A percentile compares a stretch with the other conserved stretches of the same genome.
phyloP scores from a whole-genome alignment of 2,329 filamentous ascomycete genomes.

The Sporothrix variecibatus region DNA sequence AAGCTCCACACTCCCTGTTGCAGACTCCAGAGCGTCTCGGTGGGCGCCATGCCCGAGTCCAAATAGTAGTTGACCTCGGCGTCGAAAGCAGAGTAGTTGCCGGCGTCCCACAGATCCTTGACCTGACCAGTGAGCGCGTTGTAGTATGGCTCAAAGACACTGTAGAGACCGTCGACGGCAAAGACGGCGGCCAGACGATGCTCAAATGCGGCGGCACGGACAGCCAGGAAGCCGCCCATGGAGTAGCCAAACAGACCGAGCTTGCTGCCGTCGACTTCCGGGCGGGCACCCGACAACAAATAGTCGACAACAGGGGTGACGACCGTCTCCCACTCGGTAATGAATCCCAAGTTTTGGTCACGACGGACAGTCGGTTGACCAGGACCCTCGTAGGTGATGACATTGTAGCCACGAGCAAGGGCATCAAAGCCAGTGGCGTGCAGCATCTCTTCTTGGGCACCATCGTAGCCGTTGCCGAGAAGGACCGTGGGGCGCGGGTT shows the following conservation, averaged over 20 bases:
- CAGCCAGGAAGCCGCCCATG: conserved; percentile 45
- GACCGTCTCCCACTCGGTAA: conserved; percentile 47
- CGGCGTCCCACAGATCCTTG: neutral
- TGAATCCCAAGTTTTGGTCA: conserved; percentile 46
- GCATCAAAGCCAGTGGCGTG: conserved; percentile 41
- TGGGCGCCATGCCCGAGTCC: neutral
- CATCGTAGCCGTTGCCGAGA: conserved; percentile 48
- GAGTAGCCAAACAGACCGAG: conserved; percentile 46
- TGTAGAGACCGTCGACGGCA: conserved; percentile 44
- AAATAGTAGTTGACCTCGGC: conserved; percentile 8
- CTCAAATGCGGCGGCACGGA: conserved; percentile 48
- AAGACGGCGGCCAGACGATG: conserved; percentile 44
- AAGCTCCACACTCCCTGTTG: conserved; percentile 42
- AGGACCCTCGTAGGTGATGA: conserved; percentile 50
- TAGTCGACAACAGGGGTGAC: conserved; percentile 46
- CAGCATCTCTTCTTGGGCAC: conserved; percentile 47
- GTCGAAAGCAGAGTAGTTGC: conserved; percentile 18
- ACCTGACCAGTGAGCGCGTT: neutral
- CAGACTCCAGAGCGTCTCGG: conserved; percentile 36
- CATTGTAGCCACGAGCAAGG: conserved; percentile 46
- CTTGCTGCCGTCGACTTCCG: conserved; percentile 38
- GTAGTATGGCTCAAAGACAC: conserved; percentile 31
- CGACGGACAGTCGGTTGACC: conserved; percentile 47
- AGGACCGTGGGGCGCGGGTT: conserved; percentile 43
- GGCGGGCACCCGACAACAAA: conserved; percentile 29